These are phyloP conservation scores for Lagerstroemia speciosa DNA, from an alignment of 345 rosid species.

Conservation along the genomic window DNA sequence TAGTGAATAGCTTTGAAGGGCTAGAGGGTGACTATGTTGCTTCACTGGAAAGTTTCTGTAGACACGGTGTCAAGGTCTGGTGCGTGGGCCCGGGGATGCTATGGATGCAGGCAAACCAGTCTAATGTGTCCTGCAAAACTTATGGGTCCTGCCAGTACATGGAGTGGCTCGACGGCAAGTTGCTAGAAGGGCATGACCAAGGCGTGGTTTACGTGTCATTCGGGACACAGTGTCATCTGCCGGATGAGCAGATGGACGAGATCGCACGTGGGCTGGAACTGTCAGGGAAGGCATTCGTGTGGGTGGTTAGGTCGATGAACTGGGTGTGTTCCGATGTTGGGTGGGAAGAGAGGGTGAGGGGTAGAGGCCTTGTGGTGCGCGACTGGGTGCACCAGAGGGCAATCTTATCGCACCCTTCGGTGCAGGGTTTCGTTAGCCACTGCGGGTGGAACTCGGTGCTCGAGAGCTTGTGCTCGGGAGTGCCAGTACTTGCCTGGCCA, in stretches of 20 bases:
- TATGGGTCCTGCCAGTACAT: background rate
- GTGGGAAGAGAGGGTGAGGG: background rate
- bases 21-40: conserved; percentile 15
- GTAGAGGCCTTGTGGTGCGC: conserved; percentile 4
- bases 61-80: conserved; percentile 10
- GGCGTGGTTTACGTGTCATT: conserved; percentile 11
- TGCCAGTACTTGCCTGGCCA: conserved; percentile 24
- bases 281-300: conserved; percentile 7
- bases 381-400: conserved; percentile 5
- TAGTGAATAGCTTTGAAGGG: conserved; percentile 22
- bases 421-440: conserved; percentile 9
- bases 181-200: background rate
- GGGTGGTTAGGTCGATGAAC: background rate
- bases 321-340: background rate
- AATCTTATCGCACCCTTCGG: conserved; percentile 8
- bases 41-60: conserved; percentile 3
- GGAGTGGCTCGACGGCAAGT: conserved; percentile 1
- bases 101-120: background rate
- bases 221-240: conserved; percentile 10
- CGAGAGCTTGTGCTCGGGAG: conserved; percentile 18
- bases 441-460: conserved; percentile 20
- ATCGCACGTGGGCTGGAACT: conserved; percentile 6
- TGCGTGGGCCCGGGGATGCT: conserved; percentile 11
- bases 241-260: conserved; percentile 6
- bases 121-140: background rate